Percentiles rank a stretch among this genome's conserved stretches.
Conservation (phyloP, 2,329 filamentous ascomycete species). For the Diaporthe velutina region DNA sequence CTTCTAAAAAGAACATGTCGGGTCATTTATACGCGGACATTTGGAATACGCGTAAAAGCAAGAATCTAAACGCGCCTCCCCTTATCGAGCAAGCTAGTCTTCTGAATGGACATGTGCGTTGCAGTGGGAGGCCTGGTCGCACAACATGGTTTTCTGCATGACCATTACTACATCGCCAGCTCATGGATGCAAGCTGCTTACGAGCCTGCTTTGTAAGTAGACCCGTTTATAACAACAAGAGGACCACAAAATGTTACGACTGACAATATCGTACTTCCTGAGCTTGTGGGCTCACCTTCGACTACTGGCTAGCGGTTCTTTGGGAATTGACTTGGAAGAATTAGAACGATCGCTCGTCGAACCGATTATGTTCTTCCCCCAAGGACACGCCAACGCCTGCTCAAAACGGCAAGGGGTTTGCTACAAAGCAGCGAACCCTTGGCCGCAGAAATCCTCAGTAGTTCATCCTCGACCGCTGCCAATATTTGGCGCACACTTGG, state of each 20-base stretch:
- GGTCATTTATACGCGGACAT: not conserved
- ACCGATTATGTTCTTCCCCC: not conserved
- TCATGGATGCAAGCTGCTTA: not conserved
- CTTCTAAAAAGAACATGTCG: too few species aligned
- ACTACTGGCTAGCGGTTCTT: not conserved
- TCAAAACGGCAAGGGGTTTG: not conserved
- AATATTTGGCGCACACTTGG: not conserved
- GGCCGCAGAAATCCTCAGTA: not conserved
- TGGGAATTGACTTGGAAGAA: not conserved
- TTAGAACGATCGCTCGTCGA: not conserved
- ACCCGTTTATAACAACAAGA: too few species aligned
- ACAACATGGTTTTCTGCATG: not conserved
- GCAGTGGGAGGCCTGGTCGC: not conserved
- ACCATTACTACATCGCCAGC: not conserved
- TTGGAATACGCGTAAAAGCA: not conserved
- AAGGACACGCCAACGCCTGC: too few species aligned
- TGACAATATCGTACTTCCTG: not conserved
- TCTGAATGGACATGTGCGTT: not conserved
- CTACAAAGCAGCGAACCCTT: not conserved
- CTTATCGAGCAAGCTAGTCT: not conserved
- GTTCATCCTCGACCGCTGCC: not conserved
- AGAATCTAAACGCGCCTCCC: not conserved
- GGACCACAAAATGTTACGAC: not conserved
- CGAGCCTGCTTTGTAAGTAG: not conserved
- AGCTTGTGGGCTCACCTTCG: not conserved